Evolutionary conservation across 192 early-diverging fungal species (phyloP).

Genomic region (Dissophora globulifera): DNA sequence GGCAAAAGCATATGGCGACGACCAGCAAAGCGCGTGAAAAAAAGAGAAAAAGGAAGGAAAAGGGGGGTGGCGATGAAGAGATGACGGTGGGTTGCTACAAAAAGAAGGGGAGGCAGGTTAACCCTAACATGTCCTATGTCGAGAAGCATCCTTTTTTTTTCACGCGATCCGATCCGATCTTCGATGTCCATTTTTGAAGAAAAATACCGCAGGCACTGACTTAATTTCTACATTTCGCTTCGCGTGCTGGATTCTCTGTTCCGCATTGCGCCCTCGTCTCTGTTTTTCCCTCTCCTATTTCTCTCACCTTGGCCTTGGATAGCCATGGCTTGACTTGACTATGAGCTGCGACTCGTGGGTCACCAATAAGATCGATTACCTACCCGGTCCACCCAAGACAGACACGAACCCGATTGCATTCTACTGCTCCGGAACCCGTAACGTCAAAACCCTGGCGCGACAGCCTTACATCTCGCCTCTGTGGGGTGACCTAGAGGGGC

Average conservation of each 20-base stretch:
- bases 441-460: slow-evolving; percentile 36
- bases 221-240: neutral
- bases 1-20: no score
- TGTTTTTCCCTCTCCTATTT: neutral
- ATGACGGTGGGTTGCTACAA: no score
- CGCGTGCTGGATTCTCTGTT: neutral
- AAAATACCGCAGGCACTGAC: slow-evolving; percentile 17
- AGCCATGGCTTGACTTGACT: slow-evolving; percentile 68
- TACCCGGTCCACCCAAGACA: slow-evolving; percentile 37
- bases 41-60: no score
- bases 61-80: no score
- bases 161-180: no score
- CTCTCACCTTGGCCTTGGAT: slow-evolving; percentile 6
- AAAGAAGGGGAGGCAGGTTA: no score
- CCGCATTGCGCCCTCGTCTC: neutral
- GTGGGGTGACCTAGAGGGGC: slow-evolving; percentile 56
- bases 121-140: no score
- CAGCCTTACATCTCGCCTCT: slow-evolving; percentile 68
- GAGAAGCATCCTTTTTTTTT: no score
- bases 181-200: no score
- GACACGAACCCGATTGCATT: slow-evolving; percentile 56
- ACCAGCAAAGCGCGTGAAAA: no score
- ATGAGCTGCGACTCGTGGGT: slow-evolving; percentile 64
- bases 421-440: slow-evolving; percentile 50
- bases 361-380: slow-evolving; percentile 48